Evolutionary conservation across 257 asterid genomes (phyloP).

Genomic region (Ligustrum vulgare): DNA sequence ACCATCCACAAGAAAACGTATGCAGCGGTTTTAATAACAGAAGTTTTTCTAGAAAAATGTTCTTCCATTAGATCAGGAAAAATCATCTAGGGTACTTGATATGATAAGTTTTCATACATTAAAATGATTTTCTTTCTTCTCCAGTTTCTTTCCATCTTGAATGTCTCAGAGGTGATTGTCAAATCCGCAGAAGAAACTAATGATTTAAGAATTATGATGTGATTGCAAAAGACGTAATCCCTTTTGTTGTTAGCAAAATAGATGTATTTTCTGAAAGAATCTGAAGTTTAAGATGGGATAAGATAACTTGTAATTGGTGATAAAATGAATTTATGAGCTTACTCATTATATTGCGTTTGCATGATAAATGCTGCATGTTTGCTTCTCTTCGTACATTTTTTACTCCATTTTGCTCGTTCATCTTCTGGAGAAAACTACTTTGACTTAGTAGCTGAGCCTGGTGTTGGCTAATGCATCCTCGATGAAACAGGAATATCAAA

Average conservation of each 20-base stretch:
- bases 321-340: not conserved
- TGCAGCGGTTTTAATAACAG: not conserved
- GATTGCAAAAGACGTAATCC: not conserved
- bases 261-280: not conserved
- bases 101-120: not conserved
- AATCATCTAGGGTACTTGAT: not conserved
- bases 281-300: not conserved
- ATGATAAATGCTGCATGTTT: not conserved
- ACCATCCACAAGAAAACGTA: not conserved
- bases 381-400: not conserved
- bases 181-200: not conserved
- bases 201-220: not conserved
- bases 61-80: not conserved
- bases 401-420: not conserved
- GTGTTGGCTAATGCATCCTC: not conserved
- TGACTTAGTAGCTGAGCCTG: not conserved
- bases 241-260: not conserved
- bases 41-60: not conserved
- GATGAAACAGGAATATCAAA: not conserved
- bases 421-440: not conserved
- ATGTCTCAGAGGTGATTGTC: not conserved
- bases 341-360: not conserved
- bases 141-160: not conserved
- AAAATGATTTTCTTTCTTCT: not conserved
- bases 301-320: not conserved